These are phyloP conservation scores for Coprinopsis cinerea DNA, from an alignment of 768 basidiomycete species.

Conservation along the genomic window DNA sequence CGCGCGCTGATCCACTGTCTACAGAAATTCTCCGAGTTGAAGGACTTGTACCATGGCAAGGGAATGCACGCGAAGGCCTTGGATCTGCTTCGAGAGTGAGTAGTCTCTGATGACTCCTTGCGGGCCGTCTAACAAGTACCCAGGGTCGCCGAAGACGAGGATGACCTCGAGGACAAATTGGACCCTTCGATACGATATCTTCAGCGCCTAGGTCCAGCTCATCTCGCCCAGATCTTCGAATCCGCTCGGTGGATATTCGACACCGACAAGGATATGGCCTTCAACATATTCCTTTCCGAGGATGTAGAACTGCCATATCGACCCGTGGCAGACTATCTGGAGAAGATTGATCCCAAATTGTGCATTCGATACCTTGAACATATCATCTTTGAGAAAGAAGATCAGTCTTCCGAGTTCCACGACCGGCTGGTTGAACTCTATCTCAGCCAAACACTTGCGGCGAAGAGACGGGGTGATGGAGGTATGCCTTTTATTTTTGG, in stretches of 20 bases:
- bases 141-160: slow-evolving; percentile 77
- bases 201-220: slow-evolving; percentile 81
- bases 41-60: slow-evolving; percentile 89
- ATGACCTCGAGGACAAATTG: slow-evolving; percentile 73
- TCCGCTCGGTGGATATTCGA: slow-evolving; percentile 85
- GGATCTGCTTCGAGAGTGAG: slow-evolving; percentile 77
- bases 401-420: slow-evolving; percentile 66
- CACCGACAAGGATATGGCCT: slow-evolving; percentile 62
- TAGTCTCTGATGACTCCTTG: background rate
- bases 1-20: background rate
- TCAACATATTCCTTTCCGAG: slow-evolving; percentile 95
- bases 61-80: slow-evolving; percentile 93
- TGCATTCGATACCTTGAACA: slow-evolving; percentile 83
- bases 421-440: slow-evolving; percentile 89
- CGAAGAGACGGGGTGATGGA: slow-evolving; percentile 54
- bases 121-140: background rate
- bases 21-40: slow-evolving; percentile 88
- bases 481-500: slow-evolving; percentile 31
- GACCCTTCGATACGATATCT: slow-evolving; percentile 83
- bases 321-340: slow-evolving; percentile 73
- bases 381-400: slow-evolving; percentile 68
- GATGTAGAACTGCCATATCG: slow-evolving; percentile 84
- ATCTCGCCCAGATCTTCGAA: slow-evolving; percentile 76
- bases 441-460: slow-evolving; percentile 56
- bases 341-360: slow-evolving; percentile 59